These are phyloP conservation scores for Groenewaldozyma auringiensis DNA, from an alignment of 1,139 yeast genomes.

Conservation along the genomic window DNA sequence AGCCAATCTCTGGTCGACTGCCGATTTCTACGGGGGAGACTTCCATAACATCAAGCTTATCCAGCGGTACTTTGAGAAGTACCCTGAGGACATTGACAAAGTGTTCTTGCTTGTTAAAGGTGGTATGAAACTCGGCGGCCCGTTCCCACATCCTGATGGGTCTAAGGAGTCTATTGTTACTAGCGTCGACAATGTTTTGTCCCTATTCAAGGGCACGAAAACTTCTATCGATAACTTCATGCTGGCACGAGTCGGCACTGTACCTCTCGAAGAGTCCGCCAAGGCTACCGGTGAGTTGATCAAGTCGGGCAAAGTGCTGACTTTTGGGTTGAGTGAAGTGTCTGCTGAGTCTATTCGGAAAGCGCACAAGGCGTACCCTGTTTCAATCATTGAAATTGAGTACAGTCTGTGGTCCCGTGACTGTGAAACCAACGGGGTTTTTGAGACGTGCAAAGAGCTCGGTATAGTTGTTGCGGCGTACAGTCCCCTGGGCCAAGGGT, in stretches of 20 bases:
- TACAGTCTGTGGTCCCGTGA: slow-evolving; percentile 59
- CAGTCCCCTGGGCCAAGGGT: slow-evolving; percentile 78
- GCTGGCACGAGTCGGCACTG: slow-evolving; percentile 57
- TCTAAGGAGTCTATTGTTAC: slow-evolving; percentile 44
- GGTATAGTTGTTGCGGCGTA: slow-evolving; percentile 65
- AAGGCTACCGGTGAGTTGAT: slow-evolving; percentile 24
- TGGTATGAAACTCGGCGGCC: slow-evolving; percentile 34
- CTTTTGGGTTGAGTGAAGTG: slow-evolving; percentile 64
- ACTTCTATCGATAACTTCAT: slow-evolving; percentile 47
- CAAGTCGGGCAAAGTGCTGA: slow-evolving; percentile 41
- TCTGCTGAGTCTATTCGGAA: slow-evolving; percentile 49
- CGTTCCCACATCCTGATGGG: slow-evolving; percentile 43
- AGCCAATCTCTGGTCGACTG: slow-evolving; percentile 58
- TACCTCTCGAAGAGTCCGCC: slow-evolving; percentile 31
- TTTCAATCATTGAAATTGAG: slow-evolving; percentile 69
- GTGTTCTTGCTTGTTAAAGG: slow-evolving; percentile 66
- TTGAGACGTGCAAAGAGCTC: slow-evolving; percentile 45
- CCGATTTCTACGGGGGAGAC: slow-evolving; percentile 67
- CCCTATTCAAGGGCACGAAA: slow-evolving; percentile 19
- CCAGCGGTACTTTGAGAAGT: slow-evolving; percentile 47
- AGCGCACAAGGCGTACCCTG: slow-evolving; percentile 46
- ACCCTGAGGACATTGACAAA: slow-evolving; percentile 47
- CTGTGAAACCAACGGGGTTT: slow-evolving; percentile 52
- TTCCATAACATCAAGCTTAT: slow-evolving; percentile 47
- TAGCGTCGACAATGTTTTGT: background rate